These are phyloP conservation scores for Exutisphaerella laricina DNA, from an alignment of 2,329 filamentous ascomycete species.

Conservation along the genomic window DNA sequence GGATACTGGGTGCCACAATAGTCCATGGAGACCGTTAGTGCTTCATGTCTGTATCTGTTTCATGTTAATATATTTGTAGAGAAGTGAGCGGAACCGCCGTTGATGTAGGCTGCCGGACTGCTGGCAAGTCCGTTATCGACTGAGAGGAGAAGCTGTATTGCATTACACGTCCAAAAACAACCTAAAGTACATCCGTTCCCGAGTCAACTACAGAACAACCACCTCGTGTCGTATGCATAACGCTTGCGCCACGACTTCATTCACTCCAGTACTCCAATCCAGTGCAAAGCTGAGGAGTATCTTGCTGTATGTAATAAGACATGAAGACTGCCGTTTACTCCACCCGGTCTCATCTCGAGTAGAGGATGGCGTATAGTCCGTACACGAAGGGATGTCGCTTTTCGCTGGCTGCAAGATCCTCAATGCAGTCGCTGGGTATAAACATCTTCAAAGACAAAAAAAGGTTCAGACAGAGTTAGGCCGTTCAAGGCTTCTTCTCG, in stretches of 20 bases:
- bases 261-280: constrained; percentile 4
- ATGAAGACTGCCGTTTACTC: constrained; percentile 1
- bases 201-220: background rate
- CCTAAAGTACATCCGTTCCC: constrained; percentile 5
- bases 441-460: constrained; percentile 15
- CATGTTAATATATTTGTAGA: too few species aligned
- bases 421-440: constrained; percentile 20
- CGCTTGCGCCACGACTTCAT: background rate
- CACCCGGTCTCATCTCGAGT: background rate
- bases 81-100: too few species aligned
- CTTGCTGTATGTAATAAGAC: constrained; percentile 12
- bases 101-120: too few species aligned
- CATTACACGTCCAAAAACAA: constrained; percentile 11
- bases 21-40: too few species aligned
- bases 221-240: constrained; percentile 1
- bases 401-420: constrained; percentile 11
- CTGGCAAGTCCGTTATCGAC: too few species aligned
- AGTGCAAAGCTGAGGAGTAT: constrained; percentile 5
- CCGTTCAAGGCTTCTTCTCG: constrained; percentile 64
- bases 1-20: too few species aligned
- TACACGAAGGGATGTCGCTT: constrained; percentile 17
- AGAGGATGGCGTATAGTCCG: constrained; percentile 5
- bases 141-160: constrained; percentile 10
- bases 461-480: constrained; percentile 6
- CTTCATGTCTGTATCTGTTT: too few species aligned